These are phyloP conservation scores for Globisporangium nagaii DNA, from an alignment of 352 stramenopile species.

Conservation along the genomic window DNA sequence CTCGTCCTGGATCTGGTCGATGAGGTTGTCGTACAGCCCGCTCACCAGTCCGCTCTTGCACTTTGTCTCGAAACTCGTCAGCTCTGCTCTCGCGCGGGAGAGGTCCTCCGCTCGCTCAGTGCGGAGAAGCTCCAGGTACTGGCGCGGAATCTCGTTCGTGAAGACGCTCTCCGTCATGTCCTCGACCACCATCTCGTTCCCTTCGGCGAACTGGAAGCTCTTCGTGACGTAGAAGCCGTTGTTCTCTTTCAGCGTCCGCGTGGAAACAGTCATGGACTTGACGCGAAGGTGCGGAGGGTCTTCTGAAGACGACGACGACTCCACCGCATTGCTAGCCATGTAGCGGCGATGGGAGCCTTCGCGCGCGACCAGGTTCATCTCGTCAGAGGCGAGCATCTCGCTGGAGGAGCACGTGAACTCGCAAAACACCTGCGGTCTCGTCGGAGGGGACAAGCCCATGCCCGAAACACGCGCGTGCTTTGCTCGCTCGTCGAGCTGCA, in stretches of 20 bases:
- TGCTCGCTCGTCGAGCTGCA: slow-evolving; percentile 55
- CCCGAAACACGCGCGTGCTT: slow-evolving; percentile 47
- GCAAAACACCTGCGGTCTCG: slow-evolving; percentile 66
- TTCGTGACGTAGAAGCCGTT: slow-evolving; percentile 75
- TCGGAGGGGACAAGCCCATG: slow-evolving; percentile 48
- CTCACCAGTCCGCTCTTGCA: slow-evolving; percentile 56
- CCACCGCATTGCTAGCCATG: slow-evolving; percentile 24
- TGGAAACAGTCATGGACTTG: slow-evolving; percentile 71
- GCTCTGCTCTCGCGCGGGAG: slow-evolving; percentile 37
- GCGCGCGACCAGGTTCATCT: slow-evolving; percentile 54
- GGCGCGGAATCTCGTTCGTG: slow-evolving; percentile 73
- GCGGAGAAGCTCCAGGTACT: slow-evolving; percentile 67
- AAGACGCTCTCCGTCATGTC: slow-evolving; percentile 78
- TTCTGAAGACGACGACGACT: background rate
- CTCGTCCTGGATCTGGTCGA: slow-evolving; percentile 80
- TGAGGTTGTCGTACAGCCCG: slow-evolving; percentile 75
- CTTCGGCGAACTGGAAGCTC: slow-evolving; percentile 73
- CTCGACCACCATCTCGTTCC: slow-evolving; percentile 74
- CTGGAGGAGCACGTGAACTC: slow-evolving; percentile 68
- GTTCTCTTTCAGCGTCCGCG: slow-evolving; percentile 66
- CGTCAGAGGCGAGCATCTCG: slow-evolving; percentile 47
- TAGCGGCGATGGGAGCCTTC: slow-evolving; percentile 44
- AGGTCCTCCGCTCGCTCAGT: slow-evolving; percentile 53
- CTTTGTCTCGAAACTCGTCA: slow-evolving; percentile 52
- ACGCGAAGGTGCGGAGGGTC: slow-evolving; percentile 46